Evolutionary conservation across 768 basidiomycete species (phyloP).

Genomic region (Piloderma croceum): DNA sequence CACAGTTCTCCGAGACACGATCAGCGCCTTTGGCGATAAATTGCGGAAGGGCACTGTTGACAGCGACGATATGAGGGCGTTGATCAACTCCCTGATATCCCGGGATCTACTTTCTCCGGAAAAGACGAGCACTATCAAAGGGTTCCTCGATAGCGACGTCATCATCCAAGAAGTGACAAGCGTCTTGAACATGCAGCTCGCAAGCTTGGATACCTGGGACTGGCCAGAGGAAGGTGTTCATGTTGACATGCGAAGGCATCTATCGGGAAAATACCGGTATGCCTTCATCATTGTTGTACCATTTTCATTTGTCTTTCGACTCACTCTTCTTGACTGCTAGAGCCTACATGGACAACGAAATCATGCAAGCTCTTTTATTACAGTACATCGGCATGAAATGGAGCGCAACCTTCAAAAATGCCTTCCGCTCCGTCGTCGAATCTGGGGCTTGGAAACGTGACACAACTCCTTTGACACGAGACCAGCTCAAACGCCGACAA

Average conservation of each 20-base stretch:
- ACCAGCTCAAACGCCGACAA: slow-evolving; percentile 15
- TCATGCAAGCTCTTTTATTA: slow-evolving; percentile 40
- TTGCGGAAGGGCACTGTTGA: slow-evolving; percentile 25
- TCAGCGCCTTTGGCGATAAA: slow-evolving; percentile 22
- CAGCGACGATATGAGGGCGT: slow-evolving; percentile 19
- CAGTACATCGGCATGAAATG: slow-evolving; percentile 40
- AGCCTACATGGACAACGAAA: slow-evolving; percentile 43
- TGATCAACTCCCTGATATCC: slow-evolving; percentile 32
- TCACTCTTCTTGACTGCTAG: slow-evolving; percentile 40
- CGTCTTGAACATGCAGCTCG: slow-evolving; percentile 42
- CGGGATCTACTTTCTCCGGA: slow-evolving; percentile 35
- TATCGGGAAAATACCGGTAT: slow-evolving; percentile 45
- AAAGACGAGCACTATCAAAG: slow-evolving; percentile 35
- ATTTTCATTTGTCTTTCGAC: too few species aligned
- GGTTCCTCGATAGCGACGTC: slow-evolving; percentile 35
- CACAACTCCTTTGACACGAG: slow-evolving; percentile 10
- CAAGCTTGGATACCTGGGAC: slow-evolving; percentile 35
- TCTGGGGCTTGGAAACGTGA: slow-evolving; percentile 34
- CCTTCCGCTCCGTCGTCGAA: slow-evolving; percentile 25
- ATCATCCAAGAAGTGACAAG: slow-evolving; percentile 39
- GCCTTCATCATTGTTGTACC: too few species aligned
- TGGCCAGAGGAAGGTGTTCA: slow-evolving; percentile 38
- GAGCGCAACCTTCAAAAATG: slow-evolving; percentile 29
- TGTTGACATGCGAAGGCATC: slow-evolving; percentile 41
- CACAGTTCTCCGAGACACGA: slow-evolving; percentile 23